Evolutionary conservation across 176 grass and related monocot genomes (phyloP).

Genomic region (Paspalum notatum): DNA sequence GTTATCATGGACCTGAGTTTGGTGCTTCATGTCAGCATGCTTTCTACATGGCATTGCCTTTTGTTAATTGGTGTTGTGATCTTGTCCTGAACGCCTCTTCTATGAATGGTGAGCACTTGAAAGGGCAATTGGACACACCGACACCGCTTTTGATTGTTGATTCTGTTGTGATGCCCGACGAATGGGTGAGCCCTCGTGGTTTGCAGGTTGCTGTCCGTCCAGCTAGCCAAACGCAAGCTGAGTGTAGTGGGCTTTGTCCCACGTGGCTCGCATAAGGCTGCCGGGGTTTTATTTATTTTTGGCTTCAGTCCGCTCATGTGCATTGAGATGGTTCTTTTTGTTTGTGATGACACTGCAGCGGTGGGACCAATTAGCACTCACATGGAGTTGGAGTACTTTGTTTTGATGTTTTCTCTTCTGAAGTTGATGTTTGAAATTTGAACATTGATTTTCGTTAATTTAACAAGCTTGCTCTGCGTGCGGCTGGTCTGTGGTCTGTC

Average conservation of each 20-base stretch:
- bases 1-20: neutral
- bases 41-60: neutral
- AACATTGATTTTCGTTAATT: neutral
- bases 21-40: neutral
- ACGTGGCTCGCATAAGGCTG: neutral
- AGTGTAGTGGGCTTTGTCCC: neutral
- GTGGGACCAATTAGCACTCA: neutral
- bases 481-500: no score
- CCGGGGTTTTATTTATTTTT: neutral
- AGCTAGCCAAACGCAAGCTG: neutral
- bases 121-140: neutral
- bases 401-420: neutral
- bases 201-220: constrained; percentile 15
- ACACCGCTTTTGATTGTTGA: neutral
- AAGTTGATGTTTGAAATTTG: neutral
- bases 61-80: neutral
- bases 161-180: neutral
- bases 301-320: constrained; percentile 17
- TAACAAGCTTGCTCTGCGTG: no score
- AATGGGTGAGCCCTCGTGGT: neutral
- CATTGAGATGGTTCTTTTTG: neutral
- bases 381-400: neutral
- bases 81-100: neutral
- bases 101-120: neutral
- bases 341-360: neutral